Percentiles rank a stretch among this genome's conserved stretches.
Evolutionary conservation across 306 rosid genomes (phyloP).

Genomic region (Cucurbita argyrosperma): DNA sequence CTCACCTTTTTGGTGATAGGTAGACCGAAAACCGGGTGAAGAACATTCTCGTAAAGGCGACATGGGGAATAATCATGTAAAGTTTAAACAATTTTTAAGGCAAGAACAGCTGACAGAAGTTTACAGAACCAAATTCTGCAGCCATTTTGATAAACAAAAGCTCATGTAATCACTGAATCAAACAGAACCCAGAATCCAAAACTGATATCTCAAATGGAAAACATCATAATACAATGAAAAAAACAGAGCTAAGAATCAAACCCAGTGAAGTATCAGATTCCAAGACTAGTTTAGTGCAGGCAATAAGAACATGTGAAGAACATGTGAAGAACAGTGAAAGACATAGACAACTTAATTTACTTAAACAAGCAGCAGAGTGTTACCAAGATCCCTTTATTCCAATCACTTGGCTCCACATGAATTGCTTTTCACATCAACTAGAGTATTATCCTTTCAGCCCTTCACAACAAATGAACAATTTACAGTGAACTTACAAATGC

Average conservation of each 20-base stretch:
- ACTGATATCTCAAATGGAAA: neutral
- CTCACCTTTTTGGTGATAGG: constrained; percentile 11
- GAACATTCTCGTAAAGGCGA: constrained; percentile 11
- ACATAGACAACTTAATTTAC: neutral
- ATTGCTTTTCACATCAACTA: neutral
- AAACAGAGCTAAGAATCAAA: neutral
- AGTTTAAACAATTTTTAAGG: constrained; percentile 1
- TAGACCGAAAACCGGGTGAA: neutral
- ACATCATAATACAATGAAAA: neutral
- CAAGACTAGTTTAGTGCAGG: neutral
- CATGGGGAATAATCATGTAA: constrained; percentile 13
- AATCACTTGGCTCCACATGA: constrained; percentile 12
- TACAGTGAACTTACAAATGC: constrained; percentile 21
- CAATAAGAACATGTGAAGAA: neutral
- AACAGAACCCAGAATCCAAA: neutral
- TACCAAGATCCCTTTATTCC: constrained; percentile 6
- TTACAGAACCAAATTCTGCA: neutral
- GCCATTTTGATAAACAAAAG: neutral
- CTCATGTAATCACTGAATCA: neutral
- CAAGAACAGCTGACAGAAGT: neutral
- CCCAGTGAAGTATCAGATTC: neutral
- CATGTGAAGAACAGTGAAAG: neutral
- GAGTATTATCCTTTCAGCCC: constrained; percentile 13
- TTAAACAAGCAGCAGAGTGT: constrained; percentile 1
- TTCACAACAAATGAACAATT: constrained; percentile 22